phyloP scores from a whole-genome alignment of 108 stramenopile species.

The Seminavis robusta region DNA sequence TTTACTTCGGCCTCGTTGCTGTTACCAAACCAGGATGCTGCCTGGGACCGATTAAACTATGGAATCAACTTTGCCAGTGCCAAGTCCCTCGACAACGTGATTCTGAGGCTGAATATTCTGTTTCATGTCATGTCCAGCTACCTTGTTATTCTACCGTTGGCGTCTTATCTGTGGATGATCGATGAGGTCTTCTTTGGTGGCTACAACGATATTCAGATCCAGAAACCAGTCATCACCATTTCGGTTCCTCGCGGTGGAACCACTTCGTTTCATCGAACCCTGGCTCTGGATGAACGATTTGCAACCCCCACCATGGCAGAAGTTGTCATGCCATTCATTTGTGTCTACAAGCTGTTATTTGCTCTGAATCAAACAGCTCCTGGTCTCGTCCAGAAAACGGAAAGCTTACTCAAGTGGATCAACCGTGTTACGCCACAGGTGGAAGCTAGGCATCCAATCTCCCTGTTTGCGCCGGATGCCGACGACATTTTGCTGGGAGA shows the following conservation, averaged over 20 bases:
- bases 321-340: background rate
- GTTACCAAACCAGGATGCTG: background rate
- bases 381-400: background rate
- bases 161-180: too few species aligned
- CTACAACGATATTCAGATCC: too few species aligned
- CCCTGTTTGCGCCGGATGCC: background rate
- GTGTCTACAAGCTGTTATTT: background rate
- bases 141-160: too few species aligned
- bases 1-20: background rate
- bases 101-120: too few species aligned
- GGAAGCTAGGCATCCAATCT: background rate
- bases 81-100: too few species aligned
- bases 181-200: too few species aligned
- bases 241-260: background rate
- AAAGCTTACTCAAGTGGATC: background rate
- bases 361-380: background rate
- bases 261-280: background rate
- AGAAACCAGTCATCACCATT: too few species aligned
- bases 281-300: background rate
- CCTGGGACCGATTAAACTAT: background rate
- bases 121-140: too few species aligned
- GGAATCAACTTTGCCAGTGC: too few species aligned
- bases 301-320: background rate
- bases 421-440: background rate
- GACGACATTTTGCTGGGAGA: background rate